Conservation (phyloP, 2,329 filamentous ascomycete species). For the Exophiala sp. region DNA sequence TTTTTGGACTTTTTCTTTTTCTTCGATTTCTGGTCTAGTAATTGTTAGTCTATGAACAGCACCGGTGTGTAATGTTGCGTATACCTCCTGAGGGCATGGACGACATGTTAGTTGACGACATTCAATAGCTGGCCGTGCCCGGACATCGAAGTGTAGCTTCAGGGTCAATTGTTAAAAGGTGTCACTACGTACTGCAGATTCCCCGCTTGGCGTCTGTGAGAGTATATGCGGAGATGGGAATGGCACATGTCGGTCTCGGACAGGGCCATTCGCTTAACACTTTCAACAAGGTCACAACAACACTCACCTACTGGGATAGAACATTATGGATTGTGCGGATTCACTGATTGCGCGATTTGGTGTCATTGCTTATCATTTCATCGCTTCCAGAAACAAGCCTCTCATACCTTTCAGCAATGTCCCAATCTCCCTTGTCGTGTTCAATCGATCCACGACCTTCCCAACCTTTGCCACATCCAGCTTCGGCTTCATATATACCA, state of each 20-base stretch:
- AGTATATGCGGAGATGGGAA: neutral
- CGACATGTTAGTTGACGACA: constrained; percentile 19
- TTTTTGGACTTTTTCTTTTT: constrained; percentile 29
- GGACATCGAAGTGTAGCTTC: neutral
- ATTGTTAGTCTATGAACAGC: neutral
- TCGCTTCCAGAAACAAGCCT: constrained; percentile 54
- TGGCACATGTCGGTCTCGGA: neutral
- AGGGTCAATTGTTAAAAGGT: constrained; percentile 4
- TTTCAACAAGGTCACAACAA: neutral
- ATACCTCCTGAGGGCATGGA: constrained; percentile 21
- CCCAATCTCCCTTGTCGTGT: constrained; percentile 59
- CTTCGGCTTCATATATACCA: constrained; percentile 72
- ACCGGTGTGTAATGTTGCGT: neutral
- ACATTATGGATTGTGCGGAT: no score
- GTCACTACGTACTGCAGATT: constrained; percentile 2
- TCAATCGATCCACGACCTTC: constrained; percentile 54
- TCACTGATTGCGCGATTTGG: neutral
- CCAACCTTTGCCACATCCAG: constrained; percentile 55
- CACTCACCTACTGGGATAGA: neutral
- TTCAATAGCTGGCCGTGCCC: neutral
- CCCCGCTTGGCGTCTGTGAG: neutral
- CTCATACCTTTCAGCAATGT: constrained; percentile 62
- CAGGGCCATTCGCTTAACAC: constrained; percentile 1
- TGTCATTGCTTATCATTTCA: constrained; percentile 41
- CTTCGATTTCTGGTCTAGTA: constrained; percentile 27